Percentiles rank a stretch among this genome's conserved stretches.
Conservation (phyloP, 768 basidiomycete species). For the Royoungia palumana region DNA sequence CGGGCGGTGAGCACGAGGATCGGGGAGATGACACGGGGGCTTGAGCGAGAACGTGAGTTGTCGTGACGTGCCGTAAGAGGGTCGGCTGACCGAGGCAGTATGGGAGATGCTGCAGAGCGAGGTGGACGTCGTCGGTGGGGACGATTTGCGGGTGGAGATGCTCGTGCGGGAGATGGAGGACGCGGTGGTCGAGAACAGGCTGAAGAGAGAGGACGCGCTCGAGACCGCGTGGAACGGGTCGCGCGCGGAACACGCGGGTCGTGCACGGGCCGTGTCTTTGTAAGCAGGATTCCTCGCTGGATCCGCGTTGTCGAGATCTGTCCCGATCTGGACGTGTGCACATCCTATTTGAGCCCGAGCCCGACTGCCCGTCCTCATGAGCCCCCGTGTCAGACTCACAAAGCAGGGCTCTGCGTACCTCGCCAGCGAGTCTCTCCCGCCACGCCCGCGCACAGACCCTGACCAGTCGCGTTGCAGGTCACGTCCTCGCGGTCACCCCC, state of each 20-base stretch:
- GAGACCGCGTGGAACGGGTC: constrained; percentile 50
- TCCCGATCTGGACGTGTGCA: constrained; percentile 13
- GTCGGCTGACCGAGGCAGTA: constrained; percentile 32
- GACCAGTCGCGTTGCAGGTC: constrained; percentile 13
- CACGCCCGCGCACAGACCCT: not conserved
- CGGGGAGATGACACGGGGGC: constrained; percentile 37
- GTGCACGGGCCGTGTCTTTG: constrained; percentile 29
- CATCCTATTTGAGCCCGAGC: not conserved
- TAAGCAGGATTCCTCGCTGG: constrained; percentile 17
- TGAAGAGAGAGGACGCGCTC: constrained; percentile 56
- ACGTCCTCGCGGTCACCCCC: constrained; percentile 10
- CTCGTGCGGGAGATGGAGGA: constrained; percentile 60
- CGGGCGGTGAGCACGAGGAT: constrained; percentile 45
- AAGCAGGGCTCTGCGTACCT: constrained; percentile 5
- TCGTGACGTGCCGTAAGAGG: too few relatives aligned
- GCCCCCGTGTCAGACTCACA: not conserved
- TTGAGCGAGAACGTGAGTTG: constrained; percentile 54
- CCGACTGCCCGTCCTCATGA: not conserved
- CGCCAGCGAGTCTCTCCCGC: not conserved
- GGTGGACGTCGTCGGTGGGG: constrained; percentile 45
- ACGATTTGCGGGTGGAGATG: constrained; percentile 37
- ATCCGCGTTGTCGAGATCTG: constrained; percentile 6
- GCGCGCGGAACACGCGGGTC: constrained; percentile 2
- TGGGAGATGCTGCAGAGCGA: constrained; percentile 52
- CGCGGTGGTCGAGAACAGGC: constrained; percentile 59